These are phyloP conservation scores for Linnemannia schmuckeri DNA, from an alignment of 192 early-diverging fungal genomes.

Conservation along the genomic window DNA sequence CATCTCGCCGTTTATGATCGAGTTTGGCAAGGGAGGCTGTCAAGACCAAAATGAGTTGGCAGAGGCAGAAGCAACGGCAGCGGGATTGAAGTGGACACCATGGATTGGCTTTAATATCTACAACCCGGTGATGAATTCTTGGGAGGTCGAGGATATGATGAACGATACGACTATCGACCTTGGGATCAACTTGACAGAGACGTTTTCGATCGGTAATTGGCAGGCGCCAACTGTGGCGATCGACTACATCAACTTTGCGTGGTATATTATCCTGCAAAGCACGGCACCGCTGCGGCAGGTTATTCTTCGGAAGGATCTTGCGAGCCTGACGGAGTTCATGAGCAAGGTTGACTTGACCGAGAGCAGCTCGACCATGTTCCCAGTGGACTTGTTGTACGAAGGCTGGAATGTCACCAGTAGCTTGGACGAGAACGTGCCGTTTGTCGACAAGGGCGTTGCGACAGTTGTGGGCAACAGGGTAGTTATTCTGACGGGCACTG, in stretches of 20 bases:
- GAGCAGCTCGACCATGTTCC: slow-evolving; percentile 38
- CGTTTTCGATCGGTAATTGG: slow-evolving; percentile 23
- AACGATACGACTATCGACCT: slow-evolving; percentile 21
- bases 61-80: not conserved
- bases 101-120: slow-evolving; percentile 53
- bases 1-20: slow-evolving; percentile 47
- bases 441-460: slow-evolving; percentile 44
- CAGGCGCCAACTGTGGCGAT: slow-evolving; percentile 28
- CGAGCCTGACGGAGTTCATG: slow-evolving; percentile 28
- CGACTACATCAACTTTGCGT: slow-evolving; percentile 30
- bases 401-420: slow-evolving; percentile 28
- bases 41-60: slow-evolving; percentile 15
- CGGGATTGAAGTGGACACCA: not conserved
- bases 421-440: slow-evolving; percentile 42
- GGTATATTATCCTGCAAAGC: slow-evolving; percentile 54
- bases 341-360: slow-evolving; percentile 27
- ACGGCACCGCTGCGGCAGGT: slow-evolving; percentile 40
- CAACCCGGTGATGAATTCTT: slow-evolving; percentile 49
- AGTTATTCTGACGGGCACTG: slow-evolving; percentile 46
- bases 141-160: slow-evolving; percentile 33
- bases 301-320: slow-evolving; percentile 38
- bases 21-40: slow-evolving; percentile 49
- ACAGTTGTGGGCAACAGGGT: slow-evolving; percentile 29
- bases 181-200: slow-evolving; percentile 23
- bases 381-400: slow-evolving; percentile 22